Evolutionary conservation across 139 green algal species (phyloP), one percentile per base, ranked within the genome.

Genomic region (Trebouxia sp.): DNA sequence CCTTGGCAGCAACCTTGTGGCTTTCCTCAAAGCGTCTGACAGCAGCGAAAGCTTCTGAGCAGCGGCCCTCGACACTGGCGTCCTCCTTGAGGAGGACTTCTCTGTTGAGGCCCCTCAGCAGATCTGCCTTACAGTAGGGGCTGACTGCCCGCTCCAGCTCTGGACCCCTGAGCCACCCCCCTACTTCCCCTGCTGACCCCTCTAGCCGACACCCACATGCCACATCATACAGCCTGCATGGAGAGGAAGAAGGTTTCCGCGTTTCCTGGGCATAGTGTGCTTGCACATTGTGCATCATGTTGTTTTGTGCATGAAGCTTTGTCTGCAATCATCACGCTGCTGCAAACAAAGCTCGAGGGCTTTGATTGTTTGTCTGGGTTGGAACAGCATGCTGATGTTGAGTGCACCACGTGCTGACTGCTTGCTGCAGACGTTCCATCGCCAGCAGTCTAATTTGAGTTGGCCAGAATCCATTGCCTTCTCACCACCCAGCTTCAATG

Each of bases 1-100:
- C 39, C 74, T 84, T 32, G 50, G 77, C 51, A 30, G 83, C 77
- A 47, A 87, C 53, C 32, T 35, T 83, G 78, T 83, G 85, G 30
- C 39, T 48, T 22, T 78, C 43, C 78, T 94, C 90, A 83, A 88
- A 94, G 79, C 84, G 83, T 51, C 80, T 87, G 43, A 96, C 91
- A n/a, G 90, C 90, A 45, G 75, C 79, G 78, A 94, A 94, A 3
- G 92, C 92, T 78, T 96, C 91, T 30, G 55, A 82, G 79, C 92
- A 96, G 37, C 89, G 86, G 41, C 80, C 83, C 53, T 94, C 87
- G 32, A 91, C 78, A 1, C 75, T 77, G 24, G 86, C 76, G 76
- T 96, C 92, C 35, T 89, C 79, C 17, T 84, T 79, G 45, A 86
- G 85, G 56, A 89, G 80, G 6, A 66, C 42, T 7, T 89, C 85